A percentile compares a stretch with the other conserved stretches of the same genome.
Evolutionary conservation across 495 filamentous ascomycete species (phyloP).

Genomic region (Tuber calosporum): DNA sequence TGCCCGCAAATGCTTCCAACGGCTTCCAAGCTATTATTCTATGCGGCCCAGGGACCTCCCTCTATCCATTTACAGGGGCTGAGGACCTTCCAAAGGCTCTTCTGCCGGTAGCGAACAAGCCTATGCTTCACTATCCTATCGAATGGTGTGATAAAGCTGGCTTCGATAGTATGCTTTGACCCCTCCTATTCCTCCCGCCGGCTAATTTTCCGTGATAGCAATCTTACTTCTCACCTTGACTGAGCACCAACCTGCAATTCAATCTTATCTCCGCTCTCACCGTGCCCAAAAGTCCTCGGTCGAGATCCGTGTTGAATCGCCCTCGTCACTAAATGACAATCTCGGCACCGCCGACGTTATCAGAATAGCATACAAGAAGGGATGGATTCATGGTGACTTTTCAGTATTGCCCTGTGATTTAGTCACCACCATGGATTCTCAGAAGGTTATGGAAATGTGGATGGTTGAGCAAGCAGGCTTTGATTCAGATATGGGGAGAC

Average conservation of each 20-base stretch:
- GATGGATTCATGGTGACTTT: slow-evolving; percentile 70
- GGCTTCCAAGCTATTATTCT: slow-evolving; percentile 91
- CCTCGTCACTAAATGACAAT: slow-evolving; percentile 40
- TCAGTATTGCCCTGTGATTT: slow-evolving; percentile 89
- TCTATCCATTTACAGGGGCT: slow-evolving; percentile 85
- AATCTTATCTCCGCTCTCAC: slow-evolving; percentile 40
- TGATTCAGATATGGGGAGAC: slow-evolving; percentile 44
- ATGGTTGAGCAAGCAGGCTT: slow-evolving; percentile 74
- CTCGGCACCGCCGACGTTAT: slow-evolving; percentile 81
- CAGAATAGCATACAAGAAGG: slow-evolving; percentile 48
- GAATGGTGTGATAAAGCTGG: slow-evolving; percentile 60
- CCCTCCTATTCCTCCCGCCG: slow-evolving; percentile 4
- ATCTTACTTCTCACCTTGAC: slow-evolving; percentile 39
- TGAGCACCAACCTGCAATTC: slow-evolving; percentile 39
- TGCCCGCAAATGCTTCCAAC: slow-evolving; percentile 50
- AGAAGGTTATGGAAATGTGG: slow-evolving; percentile 79
- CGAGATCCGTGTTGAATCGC: slow-evolving; percentile 36
- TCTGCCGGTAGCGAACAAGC: slow-evolving; percentile 84
- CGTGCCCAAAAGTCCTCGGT: slow-evolving; percentile 41
- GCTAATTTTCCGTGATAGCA: slow-evolving; percentile 17
- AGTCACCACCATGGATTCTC: slow-evolving; percentile 79
- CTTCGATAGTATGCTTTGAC: slow-evolving; percentile 32
- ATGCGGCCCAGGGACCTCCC: slow-evolving; percentile 81
- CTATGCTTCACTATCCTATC: slow-evolving; percentile 92
- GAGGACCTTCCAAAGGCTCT: slow-evolving; percentile 87